A percentile compares a stretch with the other conserved stretches of the same genome.
These are phyloP conservation scores for Leccinum ambiguum DNA, from an alignment of 1,284 basidiomycete genomes.

Conservation along the genomic window DNA sequence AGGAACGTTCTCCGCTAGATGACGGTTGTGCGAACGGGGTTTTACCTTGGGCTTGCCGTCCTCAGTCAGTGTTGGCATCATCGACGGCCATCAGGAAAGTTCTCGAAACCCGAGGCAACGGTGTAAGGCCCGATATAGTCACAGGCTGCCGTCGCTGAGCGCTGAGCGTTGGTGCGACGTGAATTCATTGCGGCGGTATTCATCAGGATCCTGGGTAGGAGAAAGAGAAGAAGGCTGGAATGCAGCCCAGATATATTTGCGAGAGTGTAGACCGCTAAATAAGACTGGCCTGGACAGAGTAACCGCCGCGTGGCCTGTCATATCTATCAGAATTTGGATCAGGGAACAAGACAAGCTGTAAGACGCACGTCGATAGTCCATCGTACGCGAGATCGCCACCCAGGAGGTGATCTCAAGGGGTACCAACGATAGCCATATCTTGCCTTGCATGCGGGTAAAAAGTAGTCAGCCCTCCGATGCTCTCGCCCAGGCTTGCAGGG, in stretches of 20 bases:
- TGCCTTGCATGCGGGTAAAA: slow-evolving; percentile 37
- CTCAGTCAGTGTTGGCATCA: slow-evolving; percentile 30
- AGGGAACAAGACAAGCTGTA: neutral
- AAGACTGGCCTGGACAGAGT: slow-evolving; percentile 11
- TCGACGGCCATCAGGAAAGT: slow-evolving; percentile 31
- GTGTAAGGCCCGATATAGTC: slow-evolving; percentile 20
- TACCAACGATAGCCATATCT: slow-evolving; percentile 65
- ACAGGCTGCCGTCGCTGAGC: slow-evolving; percentile 19
- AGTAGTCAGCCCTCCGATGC: no score
- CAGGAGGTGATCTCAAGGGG: slow-evolving; percentile 64
- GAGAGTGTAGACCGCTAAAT: slow-evolving; percentile 29
- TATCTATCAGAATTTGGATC: slow-evolving; percentile 6
- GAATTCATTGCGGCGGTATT: slow-evolving; percentile 24
- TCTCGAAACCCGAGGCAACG: slow-evolving; percentile 24
- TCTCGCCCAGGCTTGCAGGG: neutral
- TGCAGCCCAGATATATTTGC: slow-evolving; percentile 21
- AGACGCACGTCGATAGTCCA: slow-evolving; percentile 62
- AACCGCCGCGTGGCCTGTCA: slow-evolving; percentile 53
- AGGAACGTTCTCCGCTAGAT: slow-evolving; percentile 25
- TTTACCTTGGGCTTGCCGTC: slow-evolving; percentile 33
- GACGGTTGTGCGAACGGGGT: slow-evolving; percentile 28
- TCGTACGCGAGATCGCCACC: slow-evolving; percentile 67
- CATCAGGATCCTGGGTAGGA: slow-evolving; percentile 19
- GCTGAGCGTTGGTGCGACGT: slow-evolving; percentile 26
- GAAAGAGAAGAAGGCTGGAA: slow-evolving; percentile 1